A percentile compares a stretch with the other conserved stretches of the same genome.
Evolutionary conservation across 441 rosid genomes (phyloP).

Genomic region (Euphorbia corollata): DNA sequence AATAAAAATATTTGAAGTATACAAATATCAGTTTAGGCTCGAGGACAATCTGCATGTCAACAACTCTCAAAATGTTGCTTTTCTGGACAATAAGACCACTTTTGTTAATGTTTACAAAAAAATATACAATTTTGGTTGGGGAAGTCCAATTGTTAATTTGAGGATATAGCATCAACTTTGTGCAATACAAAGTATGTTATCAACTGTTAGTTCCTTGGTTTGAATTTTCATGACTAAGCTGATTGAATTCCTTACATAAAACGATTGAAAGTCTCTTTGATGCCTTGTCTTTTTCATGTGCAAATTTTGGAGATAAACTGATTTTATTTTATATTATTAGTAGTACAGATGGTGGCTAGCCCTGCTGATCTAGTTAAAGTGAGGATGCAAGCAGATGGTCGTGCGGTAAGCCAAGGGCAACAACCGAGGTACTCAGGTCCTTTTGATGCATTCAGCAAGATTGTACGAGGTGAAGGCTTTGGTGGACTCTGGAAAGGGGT

Average conservation of each 20-base stretch:
- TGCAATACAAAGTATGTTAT: background rate
- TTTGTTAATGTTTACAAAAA: background rate
- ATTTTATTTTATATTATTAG: constrained; percentile 37
- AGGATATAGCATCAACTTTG: background rate
- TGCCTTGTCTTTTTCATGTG: background rate
- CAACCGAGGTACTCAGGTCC: constrained; percentile 61
- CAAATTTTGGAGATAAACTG: background rate
- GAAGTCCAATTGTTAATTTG: background rate
- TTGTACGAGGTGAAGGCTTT: constrained; percentile 49
- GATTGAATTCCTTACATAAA: background rate
- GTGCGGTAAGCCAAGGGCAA: constrained; percentile 44
- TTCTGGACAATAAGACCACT: background rate
- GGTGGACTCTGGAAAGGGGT: constrained; percentile 81
- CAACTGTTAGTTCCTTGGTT: background rate
- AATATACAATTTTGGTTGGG: background rate
- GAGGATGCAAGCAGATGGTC: constrained; percentile 86
- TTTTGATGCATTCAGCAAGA: constrained; percentile 52
- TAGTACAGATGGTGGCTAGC: constrained; percentile 68
- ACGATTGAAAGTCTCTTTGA: background rate
- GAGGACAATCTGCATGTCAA: background rate
- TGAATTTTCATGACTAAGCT: background rate
- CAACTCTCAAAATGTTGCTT: background rate
- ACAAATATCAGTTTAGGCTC: background rate
- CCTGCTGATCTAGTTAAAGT: constrained; percentile 90
- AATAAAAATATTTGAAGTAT: background rate